A percentile compares a stretch with the other conserved stretches of the same genome.
phyloP scores from a whole-genome alignment of 495 filamentous ascomycete genomes.

The Penicillium odoratum region DNA sequence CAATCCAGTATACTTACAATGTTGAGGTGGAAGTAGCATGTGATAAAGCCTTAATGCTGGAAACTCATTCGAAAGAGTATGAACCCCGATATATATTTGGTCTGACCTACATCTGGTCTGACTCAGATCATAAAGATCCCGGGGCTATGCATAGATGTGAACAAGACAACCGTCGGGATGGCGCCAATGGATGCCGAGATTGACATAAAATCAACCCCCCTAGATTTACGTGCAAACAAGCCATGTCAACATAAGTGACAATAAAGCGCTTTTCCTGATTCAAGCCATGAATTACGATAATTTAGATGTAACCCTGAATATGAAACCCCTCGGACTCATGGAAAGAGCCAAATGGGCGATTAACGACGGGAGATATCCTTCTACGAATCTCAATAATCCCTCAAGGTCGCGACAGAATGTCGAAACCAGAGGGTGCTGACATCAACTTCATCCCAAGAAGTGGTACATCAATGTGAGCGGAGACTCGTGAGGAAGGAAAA shows the following conservation, averaged over 20 bases:
- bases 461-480: constrained; percentile 46
- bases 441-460: constrained; percentile 44
- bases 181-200: too few species aligned
- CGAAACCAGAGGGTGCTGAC: constrained; percentile 49
- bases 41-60: neutral
- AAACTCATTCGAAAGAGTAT: too few species aligned
- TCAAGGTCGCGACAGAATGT: constrained; percentile 51
- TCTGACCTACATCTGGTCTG: too few species aligned
- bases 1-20: too few species aligned
- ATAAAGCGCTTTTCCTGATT: neutral
- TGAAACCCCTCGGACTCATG: constrained; percentile 53
- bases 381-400: constrained; percentile 43
- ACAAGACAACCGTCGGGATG: too few species aligned
- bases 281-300: neutral
- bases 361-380: constrained; percentile 58
- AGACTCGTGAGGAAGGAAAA: constrained; percentile 44
- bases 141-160: too few species aligned
- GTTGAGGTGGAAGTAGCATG: neutral
- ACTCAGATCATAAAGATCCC: too few species aligned
- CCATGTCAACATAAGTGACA: neutral
- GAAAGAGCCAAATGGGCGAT: constrained; percentile 55
- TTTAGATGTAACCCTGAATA: constrained; percentile 51
- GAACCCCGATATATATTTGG: too few species aligned
- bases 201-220: too few species aligned
- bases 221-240: too few species aligned